These are phyloP conservation scores for Litchi chinensis DNA, from an alignment of 345 rosid genomes.

Conservation along the genomic window DNA sequence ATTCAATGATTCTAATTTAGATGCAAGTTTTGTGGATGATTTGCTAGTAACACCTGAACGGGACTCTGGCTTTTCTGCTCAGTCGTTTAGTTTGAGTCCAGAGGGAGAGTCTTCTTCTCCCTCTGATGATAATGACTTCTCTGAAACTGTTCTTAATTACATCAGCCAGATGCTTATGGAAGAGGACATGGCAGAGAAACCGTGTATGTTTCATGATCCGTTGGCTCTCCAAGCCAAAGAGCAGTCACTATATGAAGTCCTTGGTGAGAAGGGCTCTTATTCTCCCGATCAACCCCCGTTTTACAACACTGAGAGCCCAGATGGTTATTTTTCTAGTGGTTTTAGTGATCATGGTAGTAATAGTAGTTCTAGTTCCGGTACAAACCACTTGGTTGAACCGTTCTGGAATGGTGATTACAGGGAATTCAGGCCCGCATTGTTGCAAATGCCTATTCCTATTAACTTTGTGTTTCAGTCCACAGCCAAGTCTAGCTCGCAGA, in stretches of 20 bases:
- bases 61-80: conserved; percentile 28
- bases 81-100: conserved; percentile 19
- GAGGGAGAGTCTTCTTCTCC: conserved; percentile 48
- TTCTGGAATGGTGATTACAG: conserved; percentile 46
- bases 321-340: conserved; percentile 41
- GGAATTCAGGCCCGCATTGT: conserved; percentile 34
- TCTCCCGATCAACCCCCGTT: conserved; percentile 28
- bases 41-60: conserved; percentile 27
- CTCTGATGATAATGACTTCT: conserved; percentile 53
- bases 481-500: conserved; percentile 29
- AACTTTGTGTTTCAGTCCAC: conserved; percentile 59
- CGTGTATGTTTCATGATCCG: conserved; percentile 62
- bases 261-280: conserved; percentile 60
- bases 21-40: conserved; percentile 25
- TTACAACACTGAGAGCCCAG: conserved; percentile 42
- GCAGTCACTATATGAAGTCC: conserved; percentile 64
- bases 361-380: conserved; percentile 34
- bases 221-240: conserved; percentile 77
- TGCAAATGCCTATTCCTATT: conserved; percentile 36
- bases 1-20: conserved; percentile 36
- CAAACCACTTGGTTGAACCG: conserved; percentile 46
- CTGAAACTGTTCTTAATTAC: conserved; percentile 58
- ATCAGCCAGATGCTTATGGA: conserved; percentile 82
- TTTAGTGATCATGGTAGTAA: conserved; percentile 41
- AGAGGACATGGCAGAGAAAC: conserved; percentile 63